Conservation (phyloP, 306 rosid genomes). For the Cucumis hystrix region DNA sequence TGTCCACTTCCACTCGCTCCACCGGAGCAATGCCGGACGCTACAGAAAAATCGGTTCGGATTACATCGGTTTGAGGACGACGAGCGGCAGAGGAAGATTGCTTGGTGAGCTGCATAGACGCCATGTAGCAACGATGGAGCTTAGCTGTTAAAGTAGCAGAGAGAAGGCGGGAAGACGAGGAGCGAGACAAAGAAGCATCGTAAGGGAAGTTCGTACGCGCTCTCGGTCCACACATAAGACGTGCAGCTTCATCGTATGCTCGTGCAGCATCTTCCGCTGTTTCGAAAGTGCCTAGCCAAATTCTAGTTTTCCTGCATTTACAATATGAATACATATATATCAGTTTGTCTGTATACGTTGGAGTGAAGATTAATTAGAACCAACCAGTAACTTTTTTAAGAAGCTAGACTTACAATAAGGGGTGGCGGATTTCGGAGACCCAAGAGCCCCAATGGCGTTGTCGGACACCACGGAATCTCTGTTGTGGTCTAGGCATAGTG, state of each 20-base stretch:
- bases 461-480: conserved; percentile 87
- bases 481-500: conserved; percentile 85
- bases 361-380: neutral
- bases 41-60: neutral
- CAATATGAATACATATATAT: neutral
- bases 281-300: conserved; percentile 93
- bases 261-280: conserved; percentile 92
- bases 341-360: too few species aligned
- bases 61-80: neutral
- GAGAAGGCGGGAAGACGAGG: conserved; percentile 77
- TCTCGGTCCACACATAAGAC: conserved; percentile 83
- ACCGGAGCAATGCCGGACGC: neutral
- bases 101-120: conserved; percentile 68
- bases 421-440: conserved; percentile 98
- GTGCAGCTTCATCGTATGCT: conserved; percentile 91
- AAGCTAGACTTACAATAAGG: conserved; percentile 46
- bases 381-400: conserved; percentile 20
- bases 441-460: conserved; percentile 99
- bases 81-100: conserved; percentile 10
- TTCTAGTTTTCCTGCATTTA: conserved; percentile 72
- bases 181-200: conserved; percentile 54
- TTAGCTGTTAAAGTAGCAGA: conserved; percentile 80
- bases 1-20: neutral
- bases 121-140: conserved; percentile 75
- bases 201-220: conserved; percentile 85